These are phyloP conservation scores for Globisporangium mamillatum DNA, from an alignment of 352 stramenopile species.

Conservation along the genomic window DNA sequence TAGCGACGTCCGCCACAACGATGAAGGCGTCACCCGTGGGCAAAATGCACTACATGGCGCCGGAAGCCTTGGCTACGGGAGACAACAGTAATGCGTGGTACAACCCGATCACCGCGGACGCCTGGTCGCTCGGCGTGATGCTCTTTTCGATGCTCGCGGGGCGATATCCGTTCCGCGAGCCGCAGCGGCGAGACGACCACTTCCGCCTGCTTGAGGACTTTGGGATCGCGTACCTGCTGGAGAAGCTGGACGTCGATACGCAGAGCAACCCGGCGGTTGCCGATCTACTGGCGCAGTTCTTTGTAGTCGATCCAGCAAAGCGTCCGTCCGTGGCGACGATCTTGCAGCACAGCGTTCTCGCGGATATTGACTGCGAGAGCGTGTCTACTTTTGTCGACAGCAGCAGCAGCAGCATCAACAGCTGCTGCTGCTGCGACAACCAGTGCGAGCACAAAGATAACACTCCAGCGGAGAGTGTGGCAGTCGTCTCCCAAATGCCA, in stretches of 20 bases:
- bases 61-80: conserved; percentile 46
- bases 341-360: conserved; percentile 34
- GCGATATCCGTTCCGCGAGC: conserved; percentile 61
- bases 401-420: neutral
- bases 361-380: conserved; percentile 5
- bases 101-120: conserved; percentile 59
- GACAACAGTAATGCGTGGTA: conserved; percentile 29
- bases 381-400: neutral
- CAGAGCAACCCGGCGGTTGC: conserved; percentile 33
- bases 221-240: conserved; percentile 63
- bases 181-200: conserved; percentile 48
- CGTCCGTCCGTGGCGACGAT: conserved; percentile 42
- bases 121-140: conserved; percentile 84
- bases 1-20: conserved; percentile 36
- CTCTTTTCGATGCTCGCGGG: conserved; percentile 70
- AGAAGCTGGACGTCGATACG: conserved; percentile 60
- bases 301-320: conserved; percentile 45
- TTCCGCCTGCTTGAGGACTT: conserved; percentile 57
- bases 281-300: conserved; percentile 51
- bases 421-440: neutral
- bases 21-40: conserved; percentile 48
- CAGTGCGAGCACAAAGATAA: neutral
- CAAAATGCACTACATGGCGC: conserved; percentile 81
- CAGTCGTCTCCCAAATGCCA: neutral
- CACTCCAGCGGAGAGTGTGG: neutral